Conservation (phyloP, 768 basidiomycete genomes). For the Panaeolus cyanescens region DNA sequence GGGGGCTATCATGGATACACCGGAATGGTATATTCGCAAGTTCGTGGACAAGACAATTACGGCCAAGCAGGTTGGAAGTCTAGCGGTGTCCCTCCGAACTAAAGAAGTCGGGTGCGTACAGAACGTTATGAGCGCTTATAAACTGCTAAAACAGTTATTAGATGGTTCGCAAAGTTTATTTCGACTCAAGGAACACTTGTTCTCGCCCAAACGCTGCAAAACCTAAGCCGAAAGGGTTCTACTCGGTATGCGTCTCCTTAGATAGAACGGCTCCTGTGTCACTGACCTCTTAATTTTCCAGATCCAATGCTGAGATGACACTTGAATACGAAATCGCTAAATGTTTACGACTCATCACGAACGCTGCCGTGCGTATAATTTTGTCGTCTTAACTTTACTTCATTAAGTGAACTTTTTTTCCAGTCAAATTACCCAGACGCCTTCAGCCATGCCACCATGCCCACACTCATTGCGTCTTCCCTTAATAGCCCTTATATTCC, state of each 20-base stretch:
- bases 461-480: conserved; percentile 79
- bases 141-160: conserved; percentile 29
- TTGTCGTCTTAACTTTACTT: too few species aligned
- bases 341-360: conserved; percentile 82
- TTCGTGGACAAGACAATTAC: conserved; percentile 88
- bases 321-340: conserved; percentile 90
- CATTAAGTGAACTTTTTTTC: conserved; percentile 15
- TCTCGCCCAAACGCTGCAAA: conserved; percentile 74
- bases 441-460: conserved; percentile 68
- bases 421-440: conserved; percentile 72
- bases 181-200: conserved; percentile 81
- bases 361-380: conserved; percentile 36
- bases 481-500: conserved; percentile 80
- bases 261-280: background rate
- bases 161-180: conserved; percentile 83
- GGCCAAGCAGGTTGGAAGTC: conserved; percentile 72
- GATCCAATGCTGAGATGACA: conserved; percentile 62
- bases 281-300: conserved; percentile 22
- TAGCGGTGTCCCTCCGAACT: conserved; percentile 78
- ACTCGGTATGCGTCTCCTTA: conserved; percentile 49
- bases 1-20: conserved; percentile 63
- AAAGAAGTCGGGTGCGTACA: conserved; percentile 71
- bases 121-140: background rate
- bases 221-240: conserved; percentile 69
- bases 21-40: conserved; percentile 92